Percentiles rank a stretch among this genome's conserved stretches.
These are phyloP conservation scores for Daldinia decipiens DNA, from an alignment of 495 filamentous ascomycete species.

Conservation along the genomic window DNA sequence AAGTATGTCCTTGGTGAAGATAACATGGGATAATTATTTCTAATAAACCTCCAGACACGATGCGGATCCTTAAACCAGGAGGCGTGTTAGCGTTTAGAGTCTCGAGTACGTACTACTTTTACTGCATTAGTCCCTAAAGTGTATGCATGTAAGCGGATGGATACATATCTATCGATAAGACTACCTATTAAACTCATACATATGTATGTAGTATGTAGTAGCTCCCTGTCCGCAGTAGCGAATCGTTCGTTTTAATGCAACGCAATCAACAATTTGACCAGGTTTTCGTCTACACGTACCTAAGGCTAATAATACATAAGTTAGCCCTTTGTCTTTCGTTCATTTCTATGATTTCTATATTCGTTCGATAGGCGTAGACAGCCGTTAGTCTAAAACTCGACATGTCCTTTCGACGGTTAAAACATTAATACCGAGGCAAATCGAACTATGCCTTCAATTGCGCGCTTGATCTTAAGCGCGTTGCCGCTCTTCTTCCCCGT, in stretches of 20 bases:
- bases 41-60: constrained; percentile 46
- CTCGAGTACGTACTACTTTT: too few species aligned
- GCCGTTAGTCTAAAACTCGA: constrained; percentile 27
- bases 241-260: constrained; percentile 17
- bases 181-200: too few species aligned
- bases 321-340: constrained; percentile 40
- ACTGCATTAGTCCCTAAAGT: too few species aligned
- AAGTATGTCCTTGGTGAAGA: constrained; percentile 44
- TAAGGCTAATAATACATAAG: too few species aligned
- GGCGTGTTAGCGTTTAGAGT: constrained; percentile 54
- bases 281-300: constrained; percentile 13
- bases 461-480: constrained; percentile 36
- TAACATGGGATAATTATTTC: neutral
- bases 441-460: constrained; percentile 35
- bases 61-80: constrained; percentile 53
- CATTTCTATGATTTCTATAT: neutral
- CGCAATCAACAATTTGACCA: constrained; percentile 25
- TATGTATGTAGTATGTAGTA: neutral
- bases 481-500: constrained; percentile 14
- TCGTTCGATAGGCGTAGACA: constrained; percentile 17
- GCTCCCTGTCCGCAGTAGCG: neutral
- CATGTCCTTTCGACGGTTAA: constrained; percentile 26
- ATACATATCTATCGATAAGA: neutral
- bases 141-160: too few species aligned
- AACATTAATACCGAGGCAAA: constrained; percentile 18